Evolutionary conservation across 2,329 filamentous ascomycete species (phyloP).

Genomic region (Bertia moriformis): DNA sequence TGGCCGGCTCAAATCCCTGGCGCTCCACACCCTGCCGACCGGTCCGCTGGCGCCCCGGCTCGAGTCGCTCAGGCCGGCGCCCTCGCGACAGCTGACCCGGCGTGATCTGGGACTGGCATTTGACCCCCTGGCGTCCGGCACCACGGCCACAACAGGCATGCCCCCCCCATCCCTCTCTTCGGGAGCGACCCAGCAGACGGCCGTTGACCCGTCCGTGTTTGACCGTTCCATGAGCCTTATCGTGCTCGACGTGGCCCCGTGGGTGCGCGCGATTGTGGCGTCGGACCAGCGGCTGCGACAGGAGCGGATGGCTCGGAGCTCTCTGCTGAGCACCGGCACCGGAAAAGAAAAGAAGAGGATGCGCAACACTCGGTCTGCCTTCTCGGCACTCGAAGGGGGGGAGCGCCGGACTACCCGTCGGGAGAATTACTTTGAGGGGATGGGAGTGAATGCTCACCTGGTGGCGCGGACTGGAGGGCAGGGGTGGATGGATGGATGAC

Average conservation of each 20-base stretch:
- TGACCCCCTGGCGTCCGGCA: conserved; percentile 39
- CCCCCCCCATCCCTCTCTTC: too few species aligned
- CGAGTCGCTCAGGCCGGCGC: too few species aligned
- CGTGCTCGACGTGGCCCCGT: conserved; percentile 70
- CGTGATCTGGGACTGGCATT: conserved; percentile 43
- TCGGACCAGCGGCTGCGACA: conserved; percentile 60
- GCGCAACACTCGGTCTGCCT: conserved; percentile 59
- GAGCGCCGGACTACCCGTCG: conserved; percentile 49
- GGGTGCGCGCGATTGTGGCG: conserved; percentile 69
- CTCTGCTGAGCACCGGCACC: too few species aligned
- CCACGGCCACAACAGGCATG: conserved; percentile 19
- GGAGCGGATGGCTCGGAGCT: conserved; percentile 46
- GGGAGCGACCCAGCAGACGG: conserved; percentile 15
- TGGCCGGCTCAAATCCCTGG: conserved; percentile 15
- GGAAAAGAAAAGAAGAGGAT: conserved; percentile 48
- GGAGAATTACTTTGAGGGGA: conserved; percentile 61
- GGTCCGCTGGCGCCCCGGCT: not conserved
- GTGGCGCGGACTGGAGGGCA: conserved; percentile 51
- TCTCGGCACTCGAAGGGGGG: conserved; percentile 65
- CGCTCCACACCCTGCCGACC: conserved; percentile 14
- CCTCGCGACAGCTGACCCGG: conserved; percentile 23
- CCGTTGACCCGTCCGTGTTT: conserved; percentile 57
- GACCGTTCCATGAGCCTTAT: conserved; percentile 57
- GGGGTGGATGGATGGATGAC: conserved; percentile 21
- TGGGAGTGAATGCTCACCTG: conserved; percentile 38